A percentile compares a stretch with the other conserved stretches of the same genome.
These are phyloP conservation scores for Lasiodiplodia citricola DNA, from an alignment of 2,329 filamentous ascomycete species.

Conservation along the genomic window DNA sequence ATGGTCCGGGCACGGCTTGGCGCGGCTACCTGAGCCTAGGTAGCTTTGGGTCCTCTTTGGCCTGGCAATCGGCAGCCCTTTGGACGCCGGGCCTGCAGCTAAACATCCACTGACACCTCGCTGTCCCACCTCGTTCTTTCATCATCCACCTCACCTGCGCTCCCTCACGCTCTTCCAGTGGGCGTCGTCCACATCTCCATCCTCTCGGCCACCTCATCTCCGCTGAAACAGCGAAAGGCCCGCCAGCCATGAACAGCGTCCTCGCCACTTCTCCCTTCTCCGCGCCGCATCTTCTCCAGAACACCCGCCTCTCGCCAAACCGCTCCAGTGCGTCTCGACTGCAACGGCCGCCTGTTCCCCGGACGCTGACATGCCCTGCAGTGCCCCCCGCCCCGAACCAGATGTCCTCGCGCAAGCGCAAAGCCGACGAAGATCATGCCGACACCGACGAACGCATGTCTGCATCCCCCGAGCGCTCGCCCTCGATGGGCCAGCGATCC, in stretches of 20 bases:
- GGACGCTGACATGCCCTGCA: conserved; percentile 35
- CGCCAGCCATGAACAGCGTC: conserved; percentile 63
- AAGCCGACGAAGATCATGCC: conserved; percentile 73
- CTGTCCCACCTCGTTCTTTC: conserved; percentile 27
- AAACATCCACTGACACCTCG: conserved; percentile 22
- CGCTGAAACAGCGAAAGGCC: conserved; percentile 6
- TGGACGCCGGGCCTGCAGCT: conserved; percentile 21
- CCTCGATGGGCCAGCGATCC: conserved; percentile 71
- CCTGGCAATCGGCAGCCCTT: conserved; percentile 11
- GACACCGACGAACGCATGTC: conserved; percentile 84
- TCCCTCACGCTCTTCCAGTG: conserved; percentile 4
- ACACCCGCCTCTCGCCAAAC: conserved; percentile 64
- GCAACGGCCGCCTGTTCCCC: conserved; percentile 25
- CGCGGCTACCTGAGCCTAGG: conserved; percentile 16
- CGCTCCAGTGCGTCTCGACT: conserved; percentile 59
- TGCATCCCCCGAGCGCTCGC: conserved; percentile 83
- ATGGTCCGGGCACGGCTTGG: conserved; percentile 15
- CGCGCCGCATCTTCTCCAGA: conserved; percentile 67
- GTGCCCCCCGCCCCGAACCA: conserved; percentile 45
- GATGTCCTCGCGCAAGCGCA: conserved; percentile 74
- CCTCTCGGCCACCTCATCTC: conserved; percentile 10
- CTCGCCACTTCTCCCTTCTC: conserved; percentile 62
- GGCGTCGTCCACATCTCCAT: conserved; percentile 10
- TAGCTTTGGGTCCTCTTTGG: conserved; percentile 6
- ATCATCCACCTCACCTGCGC: conserved; percentile 23